Base-by-base conservation (phyloP, 805 yeast species). In the Starmera quercuum region DNA sequence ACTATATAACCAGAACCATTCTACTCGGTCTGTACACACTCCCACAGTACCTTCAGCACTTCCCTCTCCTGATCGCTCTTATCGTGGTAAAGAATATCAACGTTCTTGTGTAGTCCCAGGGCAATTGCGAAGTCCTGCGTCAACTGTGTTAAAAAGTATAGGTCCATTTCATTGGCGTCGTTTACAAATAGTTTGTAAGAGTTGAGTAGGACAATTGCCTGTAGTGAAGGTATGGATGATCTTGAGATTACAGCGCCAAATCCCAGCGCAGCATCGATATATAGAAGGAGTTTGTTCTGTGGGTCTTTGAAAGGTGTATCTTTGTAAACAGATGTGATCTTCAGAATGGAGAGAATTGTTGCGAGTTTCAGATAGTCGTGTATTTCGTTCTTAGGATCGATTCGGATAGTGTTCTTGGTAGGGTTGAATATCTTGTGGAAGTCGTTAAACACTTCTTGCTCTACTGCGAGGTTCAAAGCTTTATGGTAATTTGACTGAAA, bases 121-220 rank as follows among this genome's bases (percentile, higher is more conserved):
- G 49, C 44, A 22, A 40, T 42, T 18, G 45, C 45, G 39, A 45
- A 37, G 26, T 45, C 49, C 27, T 45, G 37, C 23, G 45, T 42
- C 15, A 40, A 29, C 26, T 40, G 45, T 5, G 38, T 38, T 14
- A 39, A 26, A 32, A 42, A 44, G 37, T 36, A 42, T 11, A 44
- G 25, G 20, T 44, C 49, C 23, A 40, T 21, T 7, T 44, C 46
- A 10, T 39, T 35, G 26, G 40, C 42, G 19, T 33, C 41, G 27
- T 38, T 39, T 2, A 44, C 39, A 25, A 44, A 44, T 25, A 41
- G 35, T 20, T 41, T 36, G 36, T 42, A 42, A 1, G 46, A 40
- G 4, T 40, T 42, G 17, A 44, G 26, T 10, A 44, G 21, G 15
- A 44, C 31, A 13, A 43, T 26, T 2, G 45, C 43, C 36, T 44